These are phyloP conservation scores for Chaetomium olivaceum DNA, from an alignment of 2,329 filamentous ascomycete species.

Conservation along the genomic window DNA sequence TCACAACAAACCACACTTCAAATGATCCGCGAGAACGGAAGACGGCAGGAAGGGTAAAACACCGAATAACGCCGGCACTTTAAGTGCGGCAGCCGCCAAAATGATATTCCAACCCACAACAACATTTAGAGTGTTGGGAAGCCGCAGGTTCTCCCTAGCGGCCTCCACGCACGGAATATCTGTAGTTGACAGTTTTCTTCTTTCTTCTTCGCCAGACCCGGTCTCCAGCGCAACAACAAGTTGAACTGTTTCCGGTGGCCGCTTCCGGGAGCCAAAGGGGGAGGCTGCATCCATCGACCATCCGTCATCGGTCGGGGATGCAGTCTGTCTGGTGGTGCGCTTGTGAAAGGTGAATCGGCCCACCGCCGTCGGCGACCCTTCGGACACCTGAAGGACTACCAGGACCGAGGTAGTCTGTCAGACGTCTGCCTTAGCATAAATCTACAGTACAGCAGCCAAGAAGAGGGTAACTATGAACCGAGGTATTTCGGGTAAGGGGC, in stretches of 20 bases:
- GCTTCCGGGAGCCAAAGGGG: not conserved
- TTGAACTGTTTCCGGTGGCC: not conserved
- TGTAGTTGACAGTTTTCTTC: not conserved
- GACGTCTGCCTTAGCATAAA: not conserved
- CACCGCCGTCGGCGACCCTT: not conserved
- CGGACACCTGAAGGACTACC: slow-evolving; percentile 6
- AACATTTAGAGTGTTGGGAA: not conserved
- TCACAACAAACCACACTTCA: not conserved
- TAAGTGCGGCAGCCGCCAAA: not conserved
- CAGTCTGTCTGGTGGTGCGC: not conserved
- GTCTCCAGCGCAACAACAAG: not conserved
- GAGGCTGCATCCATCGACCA: not conserved
- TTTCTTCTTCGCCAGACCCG: not conserved
- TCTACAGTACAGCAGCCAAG: not conserved
- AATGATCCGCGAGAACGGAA: too few relatives aligned
- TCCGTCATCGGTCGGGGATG: slow-evolving; percentile 5
- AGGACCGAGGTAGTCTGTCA: not conserved
- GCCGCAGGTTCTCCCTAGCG: not conserved
- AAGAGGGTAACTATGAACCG: not conserved
- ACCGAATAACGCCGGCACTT: not conserved
- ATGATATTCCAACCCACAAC: not conserved
- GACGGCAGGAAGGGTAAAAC: not conserved
- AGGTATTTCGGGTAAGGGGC: not conserved
- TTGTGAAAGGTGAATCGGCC: not conserved
- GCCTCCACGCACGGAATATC: too few relatives aligned